Percentiles rank a stretch among this genome's conserved stretches.
Evolutionary conservation across 176 grass and related monocot species (phyloP).

Genomic region (Paspalum vaginatum): DNA sequence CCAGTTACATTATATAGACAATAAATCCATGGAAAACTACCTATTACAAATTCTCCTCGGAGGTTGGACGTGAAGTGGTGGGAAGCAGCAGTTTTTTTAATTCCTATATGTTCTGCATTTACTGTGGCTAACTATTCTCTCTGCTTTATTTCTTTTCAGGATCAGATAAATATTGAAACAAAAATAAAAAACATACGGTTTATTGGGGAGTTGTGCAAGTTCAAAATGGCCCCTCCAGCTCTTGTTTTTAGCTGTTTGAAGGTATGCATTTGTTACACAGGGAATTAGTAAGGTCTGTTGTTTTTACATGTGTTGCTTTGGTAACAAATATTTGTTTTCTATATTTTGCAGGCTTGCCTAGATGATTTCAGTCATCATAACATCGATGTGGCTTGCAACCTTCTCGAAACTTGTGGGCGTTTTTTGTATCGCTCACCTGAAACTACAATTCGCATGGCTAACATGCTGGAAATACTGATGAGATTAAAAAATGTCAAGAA

Average conservation of each 20-base stretch:
- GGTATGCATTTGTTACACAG: conserved; percentile 49
- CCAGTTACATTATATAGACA: conserved; percentile 7
- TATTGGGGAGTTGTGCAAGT: conserved; percentile 98
- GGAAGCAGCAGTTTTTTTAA: background rate
- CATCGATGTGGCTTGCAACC: conserved; percentile 97
- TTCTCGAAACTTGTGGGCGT: conserved; percentile 92
- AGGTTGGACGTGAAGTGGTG: conserved; percentile 16
- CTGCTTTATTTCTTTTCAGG: conserved; percentile 71
- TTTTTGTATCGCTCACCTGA: conserved; percentile 98
- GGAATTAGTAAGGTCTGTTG: conserved; percentile 15
- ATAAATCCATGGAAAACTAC: conserved; percentile 9
- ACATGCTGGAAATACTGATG: conserved; percentile 99
- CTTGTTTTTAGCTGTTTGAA: conserved; percentile 98
- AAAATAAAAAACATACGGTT: conserved; percentile 99
- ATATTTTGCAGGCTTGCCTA: conserved; percentile 78
- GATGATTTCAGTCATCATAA: conserved; percentile 99
- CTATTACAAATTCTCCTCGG: background rate
- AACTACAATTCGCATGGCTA: conserved; percentile 93
- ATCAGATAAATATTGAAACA: conserved; percentile 99
- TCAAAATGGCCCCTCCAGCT: conserved; percentile 86
- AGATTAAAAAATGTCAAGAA: conserved; percentile 99
- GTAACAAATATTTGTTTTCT: conserved; percentile 24
- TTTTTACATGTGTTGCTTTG: conserved; percentile 24
- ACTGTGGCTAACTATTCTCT: conserved; percentile 43
- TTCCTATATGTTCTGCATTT: conserved; percentile 27